A percentile compares a stretch with the other conserved stretches of the same genome.
Evolutionary conservation across 768 basidiomycete genomes (phyloP).

Genomic region (Phylloporus scabripes): DNA sequence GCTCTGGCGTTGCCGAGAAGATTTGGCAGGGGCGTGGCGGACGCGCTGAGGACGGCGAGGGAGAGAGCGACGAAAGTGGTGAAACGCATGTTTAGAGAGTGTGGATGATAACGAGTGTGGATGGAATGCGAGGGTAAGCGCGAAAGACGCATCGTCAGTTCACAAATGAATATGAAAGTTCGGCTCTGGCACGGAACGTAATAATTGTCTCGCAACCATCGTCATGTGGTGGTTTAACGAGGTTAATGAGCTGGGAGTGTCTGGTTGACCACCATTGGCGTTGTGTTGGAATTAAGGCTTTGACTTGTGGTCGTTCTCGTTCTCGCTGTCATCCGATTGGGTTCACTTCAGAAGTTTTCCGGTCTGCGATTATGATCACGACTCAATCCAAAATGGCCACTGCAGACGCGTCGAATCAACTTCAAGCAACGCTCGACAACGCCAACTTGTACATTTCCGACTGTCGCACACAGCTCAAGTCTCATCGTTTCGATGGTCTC

Average conservation of each 20-base stretch:
- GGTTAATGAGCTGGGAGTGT: no score
- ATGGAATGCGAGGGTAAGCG: slow-evolving; percentile 2
- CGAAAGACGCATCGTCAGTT: no score
- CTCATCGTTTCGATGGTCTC: slow-evolving; percentile 26
- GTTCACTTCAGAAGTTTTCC: no score
- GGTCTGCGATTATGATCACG: no score
- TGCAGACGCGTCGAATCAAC: slow-evolving; percentile 18
- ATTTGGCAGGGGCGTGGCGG: slow-evolving; percentile 9
- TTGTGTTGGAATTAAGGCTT: no score
- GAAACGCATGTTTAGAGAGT: slow-evolving; percentile 10
- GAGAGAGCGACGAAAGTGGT: slow-evolving; percentile 7
- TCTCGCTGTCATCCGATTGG: no score
- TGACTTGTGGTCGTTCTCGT: no score
- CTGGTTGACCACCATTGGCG: no score
- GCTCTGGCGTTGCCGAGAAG: not conserved
- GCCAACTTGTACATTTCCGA: slow-evolving; percentile 21
- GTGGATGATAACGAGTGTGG: not conserved
- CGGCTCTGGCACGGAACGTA: no score
- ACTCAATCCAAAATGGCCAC: slow-evolving; percentile 13
- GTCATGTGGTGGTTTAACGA: no score
- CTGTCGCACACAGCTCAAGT: slow-evolving; percentile 19
- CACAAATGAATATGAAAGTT: no score
- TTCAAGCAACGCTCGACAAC: slow-evolving; percentile 25
- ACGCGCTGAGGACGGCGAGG: slow-evolving; percentile 3
- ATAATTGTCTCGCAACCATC: no score